Percentiles rank a stretch among this genome's conserved stretches.
Evolutionary conservation across 1,139 yeast genomes (phyloP).

Genomic region (Waltiozyma sp.): DNA sequence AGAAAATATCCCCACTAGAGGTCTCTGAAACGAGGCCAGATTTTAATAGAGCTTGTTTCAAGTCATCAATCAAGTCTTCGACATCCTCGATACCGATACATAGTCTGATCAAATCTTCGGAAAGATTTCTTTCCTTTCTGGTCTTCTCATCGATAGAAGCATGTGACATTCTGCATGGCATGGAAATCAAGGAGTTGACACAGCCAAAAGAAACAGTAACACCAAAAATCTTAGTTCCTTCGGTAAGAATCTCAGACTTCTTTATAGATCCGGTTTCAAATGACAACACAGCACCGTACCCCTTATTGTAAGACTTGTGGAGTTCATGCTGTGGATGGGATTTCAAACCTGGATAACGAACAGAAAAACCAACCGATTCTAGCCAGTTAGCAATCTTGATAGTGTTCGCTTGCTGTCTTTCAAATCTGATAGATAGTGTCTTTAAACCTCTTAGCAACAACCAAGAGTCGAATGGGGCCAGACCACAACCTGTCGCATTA

Average conservation of each 20-base stretch:
- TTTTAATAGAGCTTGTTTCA: constrained; percentile 54
- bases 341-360: constrained; percentile 75
- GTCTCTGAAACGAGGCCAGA: constrained; percentile 37
- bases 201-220: constrained; percentile 93
- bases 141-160: constrained; percentile 89
- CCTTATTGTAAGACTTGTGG: constrained; percentile 68
- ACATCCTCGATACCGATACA: constrained; percentile 60
- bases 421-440: constrained; percentile 74
- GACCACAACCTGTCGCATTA: constrained; percentile 84
- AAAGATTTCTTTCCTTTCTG: constrained; percentile 78
- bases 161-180: constrained; percentile 94
- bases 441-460: constrained; percentile 74
- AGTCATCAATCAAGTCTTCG: constrained; percentile 54
- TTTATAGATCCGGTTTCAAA: constrained; percentile 75
- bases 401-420: constrained; percentile 79
- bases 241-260: constrained; percentile 64
- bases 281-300: constrained; percentile 83
- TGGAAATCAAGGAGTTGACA: constrained; percentile 79
- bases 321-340: constrained; percentile 74
- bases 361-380: constrained; percentile 47
- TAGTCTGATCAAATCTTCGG: constrained; percentile 80
- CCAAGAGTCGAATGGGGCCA: constrained; percentile 90
- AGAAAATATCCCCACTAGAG: constrained; percentile 18
- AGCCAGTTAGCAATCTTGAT: constrained; percentile 65
- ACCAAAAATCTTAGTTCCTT: constrained; percentile 65